A percentile compares a stretch with the other conserved stretches of the same genome.
phyloP scores from a whole-genome alignment of 768 basidiomycete genomes.

The Auriscalpium orientale region DNA sequence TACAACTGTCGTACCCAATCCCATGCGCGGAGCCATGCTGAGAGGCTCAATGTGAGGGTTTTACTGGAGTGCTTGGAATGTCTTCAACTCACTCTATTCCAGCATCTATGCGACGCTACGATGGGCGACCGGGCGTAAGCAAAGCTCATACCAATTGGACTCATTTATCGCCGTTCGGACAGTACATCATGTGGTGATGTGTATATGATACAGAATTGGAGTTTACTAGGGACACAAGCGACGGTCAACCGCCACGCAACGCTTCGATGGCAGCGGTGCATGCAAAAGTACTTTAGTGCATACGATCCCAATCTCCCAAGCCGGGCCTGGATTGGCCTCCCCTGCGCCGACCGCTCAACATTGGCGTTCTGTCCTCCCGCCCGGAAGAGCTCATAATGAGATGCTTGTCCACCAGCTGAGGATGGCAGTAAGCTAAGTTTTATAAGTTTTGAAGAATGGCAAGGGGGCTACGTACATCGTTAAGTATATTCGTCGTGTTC shows the following conservation, averaged over 20 bases:
- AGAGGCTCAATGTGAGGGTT: background rate
- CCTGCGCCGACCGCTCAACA: constrained; percentile 16
- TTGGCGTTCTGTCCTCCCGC: constrained; percentile 44
- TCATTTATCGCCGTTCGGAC: background rate
- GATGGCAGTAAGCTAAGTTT: constrained; percentile 13
- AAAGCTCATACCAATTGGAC: background rate
- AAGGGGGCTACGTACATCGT: constrained; percentile 59
- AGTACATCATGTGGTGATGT: background rate
- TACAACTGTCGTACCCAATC: background rate
- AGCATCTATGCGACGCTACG: background rate
- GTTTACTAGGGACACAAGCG: background rate
- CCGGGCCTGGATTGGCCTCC: constrained; percentile 10
- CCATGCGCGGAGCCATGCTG: background rate
- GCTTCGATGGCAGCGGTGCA: background rate
- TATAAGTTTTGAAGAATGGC: constrained; percentile 4
- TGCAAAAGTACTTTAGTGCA: constrained; percentile 2
- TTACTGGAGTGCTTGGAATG: too few species aligned
- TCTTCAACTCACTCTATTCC: too few species aligned
- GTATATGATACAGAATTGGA: background rate
- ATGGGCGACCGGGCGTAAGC: background rate
- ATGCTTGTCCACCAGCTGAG: constrained; percentile 75
- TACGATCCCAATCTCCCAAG: constrained; percentile 18
- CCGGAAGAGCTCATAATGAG: constrained; percentile 46
- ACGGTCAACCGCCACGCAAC: background rate
- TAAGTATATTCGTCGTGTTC: constrained; percentile 79